phyloP scores from a whole-genome alignment of 352 stramenopile genomes.

The Paralagenidium karlingii region DNA sequence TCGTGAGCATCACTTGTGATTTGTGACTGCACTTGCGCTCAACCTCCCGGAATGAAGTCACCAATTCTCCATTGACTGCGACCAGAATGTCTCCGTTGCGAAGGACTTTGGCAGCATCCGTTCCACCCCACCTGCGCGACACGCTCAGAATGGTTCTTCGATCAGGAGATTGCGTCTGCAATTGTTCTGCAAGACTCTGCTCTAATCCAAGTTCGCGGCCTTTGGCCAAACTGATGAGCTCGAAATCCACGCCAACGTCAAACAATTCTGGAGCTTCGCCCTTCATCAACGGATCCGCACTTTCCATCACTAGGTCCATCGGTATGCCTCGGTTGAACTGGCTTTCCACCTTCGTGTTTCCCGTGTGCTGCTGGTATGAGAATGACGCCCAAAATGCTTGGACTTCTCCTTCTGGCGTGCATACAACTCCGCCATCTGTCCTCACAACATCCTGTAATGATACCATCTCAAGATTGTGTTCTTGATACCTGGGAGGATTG shows the following conservation, averaged over 20 bases:
- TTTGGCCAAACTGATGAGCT: slow-evolving; percentile 83
- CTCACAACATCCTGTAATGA: slow-evolving; percentile 69
- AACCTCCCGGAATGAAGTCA: slow-evolving; percentile 79
- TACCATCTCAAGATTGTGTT: slow-evolving; percentile 84
- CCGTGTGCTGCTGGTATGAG: slow-evolving; percentile 67
- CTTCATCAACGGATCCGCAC: slow-evolving; percentile 50
- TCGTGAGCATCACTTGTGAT: slow-evolving; percentile 60
- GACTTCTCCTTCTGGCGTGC: slow-evolving; percentile 45
- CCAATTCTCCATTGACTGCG: slow-evolving; percentile 65
- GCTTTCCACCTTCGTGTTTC: slow-evolving; percentile 65
- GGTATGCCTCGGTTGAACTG: slow-evolving; percentile 80
- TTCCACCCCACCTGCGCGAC: slow-evolving; percentile 59
- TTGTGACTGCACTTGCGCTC: slow-evolving; percentile 65
- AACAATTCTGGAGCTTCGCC: slow-evolving; percentile 59
- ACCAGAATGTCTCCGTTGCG: slow-evolving; percentile 83
- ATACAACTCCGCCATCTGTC: slow-evolving; percentile 74
- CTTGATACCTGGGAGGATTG: slow-evolving; percentile 72
- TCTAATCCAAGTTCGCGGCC: slow-evolving; percentile 77
- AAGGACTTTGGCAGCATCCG: slow-evolving; percentile 44
- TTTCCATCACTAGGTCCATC: slow-evolving; percentile 84
- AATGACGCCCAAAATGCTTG: slow-evolving; percentile 83
- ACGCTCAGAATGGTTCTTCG: slow-evolving; percentile 74
- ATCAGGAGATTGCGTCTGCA: slow-evolving; percentile 59
- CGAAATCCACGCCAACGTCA: slow-evolving; percentile 76
- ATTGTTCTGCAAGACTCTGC: slow-evolving; percentile 54